These are phyloP conservation scores for Exophiala aquamarina DNA, from an alignment of 2,329 filamentous ascomycete genomes.

Conservation along the genomic window DNA sequence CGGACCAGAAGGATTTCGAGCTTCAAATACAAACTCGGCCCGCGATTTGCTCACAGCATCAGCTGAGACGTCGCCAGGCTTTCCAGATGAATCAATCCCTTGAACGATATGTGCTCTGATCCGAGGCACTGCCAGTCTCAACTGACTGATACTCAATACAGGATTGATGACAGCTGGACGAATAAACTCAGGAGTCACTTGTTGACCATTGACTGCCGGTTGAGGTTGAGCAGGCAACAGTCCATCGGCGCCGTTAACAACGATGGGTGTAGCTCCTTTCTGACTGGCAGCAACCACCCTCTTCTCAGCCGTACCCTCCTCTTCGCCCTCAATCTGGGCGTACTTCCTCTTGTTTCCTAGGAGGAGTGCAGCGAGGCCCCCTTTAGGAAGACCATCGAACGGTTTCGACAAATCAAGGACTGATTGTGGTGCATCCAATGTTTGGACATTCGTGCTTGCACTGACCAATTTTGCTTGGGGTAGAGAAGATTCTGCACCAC, in stretches of 20 bases:
- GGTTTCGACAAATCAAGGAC: conserved; percentile 90
- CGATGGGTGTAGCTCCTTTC: conserved; percentile 70
- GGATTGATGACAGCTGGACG: conserved; percentile 86
- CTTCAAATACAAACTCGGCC: conserved; percentile 80
- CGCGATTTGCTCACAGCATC: conserved; percentile 49
- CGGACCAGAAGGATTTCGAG: conserved; percentile 71
- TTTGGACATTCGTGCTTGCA: conserved; percentile 56
- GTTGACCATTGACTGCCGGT: conserved; percentile 58
- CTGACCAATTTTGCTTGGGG: conserved; percentile 87
- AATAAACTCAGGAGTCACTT: conserved; percentile 76
- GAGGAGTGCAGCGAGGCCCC: conserved; percentile 80
- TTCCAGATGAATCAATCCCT: conserved; percentile 63
- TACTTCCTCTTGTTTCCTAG: conserved; percentile 92
- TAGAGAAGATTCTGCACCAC: conserved; percentile 80
- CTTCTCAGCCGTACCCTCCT: conserved; percentile 64
- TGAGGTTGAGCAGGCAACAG: conserved; percentile 71
- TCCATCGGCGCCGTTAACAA: conserved; percentile 75
- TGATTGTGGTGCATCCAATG: conserved; percentile 64
- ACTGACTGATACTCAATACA: conserved; percentile 75
- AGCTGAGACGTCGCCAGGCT: conserved; percentile 39
- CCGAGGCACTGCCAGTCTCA: conserved; percentile 83
- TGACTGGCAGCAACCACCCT: conserved; percentile 58
- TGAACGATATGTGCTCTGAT: conserved; percentile 79
- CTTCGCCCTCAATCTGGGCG: conserved; percentile 70
- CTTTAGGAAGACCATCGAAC: conserved; percentile 87